phyloP scores from a whole-genome alignment of 257 asterid species.

The Paraleonurus japonicus region DNA sequence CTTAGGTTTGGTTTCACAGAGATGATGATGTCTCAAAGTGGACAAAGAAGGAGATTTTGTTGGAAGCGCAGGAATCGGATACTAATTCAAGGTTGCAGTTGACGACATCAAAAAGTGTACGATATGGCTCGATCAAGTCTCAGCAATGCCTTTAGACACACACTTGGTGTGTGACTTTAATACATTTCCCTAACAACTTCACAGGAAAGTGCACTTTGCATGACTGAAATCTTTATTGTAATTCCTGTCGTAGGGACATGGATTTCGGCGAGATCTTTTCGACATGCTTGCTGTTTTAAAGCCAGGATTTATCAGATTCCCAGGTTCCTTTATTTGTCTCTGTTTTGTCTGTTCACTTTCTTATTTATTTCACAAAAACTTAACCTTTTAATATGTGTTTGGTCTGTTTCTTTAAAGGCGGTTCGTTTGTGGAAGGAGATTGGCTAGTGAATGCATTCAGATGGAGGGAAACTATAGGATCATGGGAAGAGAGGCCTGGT shows the following conservation, averaged over 20 bases:
- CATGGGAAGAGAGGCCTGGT: constrained; percentile 94
- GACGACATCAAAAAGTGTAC: constrained; percentile 53
- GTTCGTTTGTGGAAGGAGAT: constrained; percentile 90
- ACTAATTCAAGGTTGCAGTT: constrained; percentile 69
- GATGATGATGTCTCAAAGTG: constrained; percentile 49
- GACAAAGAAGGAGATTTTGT: constrained; percentile 60
- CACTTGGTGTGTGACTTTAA: constrained; percentile 46
- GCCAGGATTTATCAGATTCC: constrained; percentile 90
- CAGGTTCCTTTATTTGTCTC: constrained; percentile 49
- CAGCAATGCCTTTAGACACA: constrained; percentile 81
- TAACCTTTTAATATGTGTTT: neutral
- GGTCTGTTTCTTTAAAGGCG: constrained; percentile 44
- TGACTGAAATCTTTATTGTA: neutral
- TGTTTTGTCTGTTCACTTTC: neutral
- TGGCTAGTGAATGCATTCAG: constrained; percentile 77
- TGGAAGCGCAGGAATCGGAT: constrained; percentile 69
- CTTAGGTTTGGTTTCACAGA: constrained; percentile 36
- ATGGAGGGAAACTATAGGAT: constrained; percentile 87
- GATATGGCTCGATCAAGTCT: constrained; percentile 93
- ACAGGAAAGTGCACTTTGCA: neutral
- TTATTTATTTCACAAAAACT: neutral
- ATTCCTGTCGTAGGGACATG: constrained; percentile 73
- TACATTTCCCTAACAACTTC: neutral
- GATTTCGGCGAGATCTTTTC: constrained; percentile 84
- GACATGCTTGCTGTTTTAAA: constrained; percentile 75